phyloP scores from a whole-genome alignment of 805 yeast species.

The Wickerhamomyces kurtzmanii region DNA sequence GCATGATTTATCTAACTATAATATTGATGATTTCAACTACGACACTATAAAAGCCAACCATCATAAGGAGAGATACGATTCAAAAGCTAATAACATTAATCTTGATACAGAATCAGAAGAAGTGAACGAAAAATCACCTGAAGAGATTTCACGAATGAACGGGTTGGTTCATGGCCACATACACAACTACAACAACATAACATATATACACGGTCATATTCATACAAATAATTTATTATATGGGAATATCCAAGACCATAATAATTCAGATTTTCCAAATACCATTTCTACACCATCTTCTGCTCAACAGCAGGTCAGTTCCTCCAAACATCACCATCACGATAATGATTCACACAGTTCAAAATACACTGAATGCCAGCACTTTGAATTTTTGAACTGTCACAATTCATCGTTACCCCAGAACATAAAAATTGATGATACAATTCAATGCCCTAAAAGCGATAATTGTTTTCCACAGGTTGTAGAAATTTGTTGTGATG shows the following conservation, averaged over 20 bases:
- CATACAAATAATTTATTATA: slow-evolving; percentile 25
- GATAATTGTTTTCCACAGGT: slow-evolving; percentile 26
- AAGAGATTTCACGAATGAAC: slow-evolving; percentile 16
- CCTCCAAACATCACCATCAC: slow-evolving; percentile 8
- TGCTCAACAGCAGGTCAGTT: not conserved
- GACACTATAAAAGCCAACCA: too few species aligned
- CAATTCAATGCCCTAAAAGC: slow-evolving; percentile 12
- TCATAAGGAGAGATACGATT: too few species aligned
- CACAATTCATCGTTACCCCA: slow-evolving; percentile 13
- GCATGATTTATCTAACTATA: too few species aligned
- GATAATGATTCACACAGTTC: slow-evolving; percentile 9
- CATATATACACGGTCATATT: slow-evolving; percentile 62
- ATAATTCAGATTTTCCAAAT: not conserved
- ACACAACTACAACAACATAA: slow-evolving; percentile 50
- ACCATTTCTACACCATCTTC: not conserved
- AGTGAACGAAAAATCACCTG: too few species aligned
- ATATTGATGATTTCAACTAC: too few species aligned
- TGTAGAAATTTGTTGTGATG: slow-evolving; percentile 31
- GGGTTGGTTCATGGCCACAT: slow-evolving; percentile 64
- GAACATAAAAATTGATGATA: slow-evolving; percentile 6
- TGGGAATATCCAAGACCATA: slow-evolving; percentile 2
- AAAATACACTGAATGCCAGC: slow-evolving; percentile 24
- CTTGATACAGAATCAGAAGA: too few species aligned
- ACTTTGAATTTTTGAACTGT: slow-evolving; percentile 30
- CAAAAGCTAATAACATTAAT: too few species aligned